Base-by-base conservation (phyloP, 2,329 filamentous ascomycete species). In the Amphichorda felina region DNA sequence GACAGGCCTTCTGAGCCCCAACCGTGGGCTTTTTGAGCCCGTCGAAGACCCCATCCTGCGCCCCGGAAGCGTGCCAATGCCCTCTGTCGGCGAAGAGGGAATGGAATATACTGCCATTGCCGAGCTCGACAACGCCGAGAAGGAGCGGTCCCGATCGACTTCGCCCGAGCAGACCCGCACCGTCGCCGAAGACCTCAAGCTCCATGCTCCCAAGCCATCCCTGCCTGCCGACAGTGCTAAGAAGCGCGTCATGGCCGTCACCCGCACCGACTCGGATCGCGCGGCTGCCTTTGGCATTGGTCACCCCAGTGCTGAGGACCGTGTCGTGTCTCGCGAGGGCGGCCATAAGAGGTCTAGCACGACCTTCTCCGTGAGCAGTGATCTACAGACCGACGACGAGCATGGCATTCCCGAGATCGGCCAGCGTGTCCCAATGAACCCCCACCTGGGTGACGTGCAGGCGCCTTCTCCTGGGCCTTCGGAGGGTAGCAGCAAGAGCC, bases 321-420 rank as follows among this genome's bases (percentile, higher is more conserved):
- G 51, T 55, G 64, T 50, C 46, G 64, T 37, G 50, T 72, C 39
- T 47, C 55, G 45, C 54, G 48, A 66, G 21, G 72, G 70, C 43
- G 16, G 8, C 14, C 75, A 74, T 55, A 75, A 80, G 55, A 73
- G 79, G 44, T 75, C 76, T 44, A 65, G 71, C 21, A 84, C 75
- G 51, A 69, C 57, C 29, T 66, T 66, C 39, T 68, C 70, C 35
- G 53, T 65, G 26, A 68, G 69, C 29, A 64, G 66, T 32, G 65
- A 66, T 38, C 47, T 50, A 28, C 48, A 49, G 28, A 61, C 79
- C 43, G 51, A 60, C 28, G 81, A 81, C 14, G 82, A 89, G 31
- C 79, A 87, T 37, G 89, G 88, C 16, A 94, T 95, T 47, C 88
- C 88, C 2, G 84, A 93, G 53, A 91, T 95, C 45, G 89, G 89